These are phyloP conservation scores for Sporothrix luriei DNA, from an alignment of 2,329 filamentous ascomycete genomes.

Conservation along the genomic window DNA sequence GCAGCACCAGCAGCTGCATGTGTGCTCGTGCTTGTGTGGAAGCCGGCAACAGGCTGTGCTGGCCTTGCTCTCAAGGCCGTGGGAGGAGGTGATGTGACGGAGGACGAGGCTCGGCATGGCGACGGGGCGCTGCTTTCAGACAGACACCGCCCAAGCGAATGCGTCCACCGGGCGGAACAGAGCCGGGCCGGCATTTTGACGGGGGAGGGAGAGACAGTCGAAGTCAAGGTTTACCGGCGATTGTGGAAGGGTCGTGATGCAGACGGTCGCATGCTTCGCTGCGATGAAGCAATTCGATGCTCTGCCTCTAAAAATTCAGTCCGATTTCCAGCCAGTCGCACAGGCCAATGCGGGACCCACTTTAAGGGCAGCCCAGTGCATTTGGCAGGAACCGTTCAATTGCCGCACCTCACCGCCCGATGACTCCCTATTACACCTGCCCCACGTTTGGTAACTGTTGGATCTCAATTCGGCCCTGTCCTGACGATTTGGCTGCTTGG, in stretches of 20 bases:
- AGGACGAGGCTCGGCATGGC: slow-evolving; percentile 1
- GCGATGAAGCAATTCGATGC: slow-evolving; percentile 18
- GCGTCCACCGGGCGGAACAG: not conserved
- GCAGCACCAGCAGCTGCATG: slow-evolving; percentile 12
- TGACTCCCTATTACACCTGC: slow-evolving; percentile 25
- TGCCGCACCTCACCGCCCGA: slow-evolving; percentile 34
- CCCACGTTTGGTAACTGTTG: slow-evolving; percentile 20
- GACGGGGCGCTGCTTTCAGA: slow-evolving; percentile 26
- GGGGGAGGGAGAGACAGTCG: not conserved
- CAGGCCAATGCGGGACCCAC: slow-evolving; percentile 18
- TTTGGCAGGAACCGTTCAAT: slow-evolving; percentile 20
- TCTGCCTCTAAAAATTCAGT: slow-evolving; percentile 26
- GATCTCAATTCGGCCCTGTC: slow-evolving; percentile 23
- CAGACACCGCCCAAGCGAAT: slow-evolving; percentile 32
- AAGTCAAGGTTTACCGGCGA: not conserved
- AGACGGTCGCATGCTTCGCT: slow-evolving; percentile 7
- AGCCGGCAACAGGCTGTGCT: not conserved
- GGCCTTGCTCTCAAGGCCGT: slow-evolving; percentile 10
- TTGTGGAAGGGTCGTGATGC: not conserved
- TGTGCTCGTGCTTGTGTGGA: slow-evolving; percentile 29
- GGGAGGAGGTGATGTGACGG: not conserved
- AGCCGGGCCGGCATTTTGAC: slow-evolving; percentile 32
- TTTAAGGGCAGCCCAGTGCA: slow-evolving; percentile 2
- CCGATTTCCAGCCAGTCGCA: slow-evolving; percentile 13
- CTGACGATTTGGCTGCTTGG: not conserved